Conservation (phyloP, 2,329 filamentous ascomycete genomes). For the Aspergillus aculeatus region DNA sequence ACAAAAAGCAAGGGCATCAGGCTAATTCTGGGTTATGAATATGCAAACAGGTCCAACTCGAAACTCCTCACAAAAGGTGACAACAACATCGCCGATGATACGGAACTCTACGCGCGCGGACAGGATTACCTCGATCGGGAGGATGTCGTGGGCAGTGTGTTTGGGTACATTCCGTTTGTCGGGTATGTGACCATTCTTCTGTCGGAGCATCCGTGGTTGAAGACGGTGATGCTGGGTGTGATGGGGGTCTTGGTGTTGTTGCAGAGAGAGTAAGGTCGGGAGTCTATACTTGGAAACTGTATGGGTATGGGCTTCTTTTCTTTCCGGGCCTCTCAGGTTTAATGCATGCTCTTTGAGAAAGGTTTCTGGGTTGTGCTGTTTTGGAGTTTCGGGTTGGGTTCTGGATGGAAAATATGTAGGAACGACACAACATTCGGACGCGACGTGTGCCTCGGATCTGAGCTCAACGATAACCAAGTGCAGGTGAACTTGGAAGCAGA, state of each 20-base stretch:
- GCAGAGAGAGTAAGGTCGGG: slow-evolving; percentile 69
- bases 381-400: too few species aligned
- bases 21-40: not conserved
- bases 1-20: not conserved
- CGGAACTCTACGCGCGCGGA: slow-evolving; percentile 79
- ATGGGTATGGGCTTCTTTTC: not conserved
- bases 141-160: slow-evolving; percentile 90
- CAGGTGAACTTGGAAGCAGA: too few species aligned
- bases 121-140: slow-evolving; percentile 81
- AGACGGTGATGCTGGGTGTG: slow-evolving; percentile 88
- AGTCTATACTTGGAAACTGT: not conserved
- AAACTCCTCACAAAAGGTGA: slow-evolving; percentile 93
- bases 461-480: too few species aligned
- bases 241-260: slow-evolving; percentile 94
- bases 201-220: slow-evolving; percentile 94
- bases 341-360: not conserved
- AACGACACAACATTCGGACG: too few species aligned
- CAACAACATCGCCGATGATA: slow-evolving; percentile 93
- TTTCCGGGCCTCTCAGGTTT: not conserved
- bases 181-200: slow-evolving; percentile 96
- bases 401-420: too few species aligned
- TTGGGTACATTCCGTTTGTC: slow-evolving; percentile 89
- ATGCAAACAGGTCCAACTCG: slow-evolving; percentile 21
- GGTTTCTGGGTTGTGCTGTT: too few species aligned
- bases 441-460: too few species aligned